phyloP scores from a whole-genome alignment of 768 basidiomycete genomes.

The Termitomyces sp. region DNA sequence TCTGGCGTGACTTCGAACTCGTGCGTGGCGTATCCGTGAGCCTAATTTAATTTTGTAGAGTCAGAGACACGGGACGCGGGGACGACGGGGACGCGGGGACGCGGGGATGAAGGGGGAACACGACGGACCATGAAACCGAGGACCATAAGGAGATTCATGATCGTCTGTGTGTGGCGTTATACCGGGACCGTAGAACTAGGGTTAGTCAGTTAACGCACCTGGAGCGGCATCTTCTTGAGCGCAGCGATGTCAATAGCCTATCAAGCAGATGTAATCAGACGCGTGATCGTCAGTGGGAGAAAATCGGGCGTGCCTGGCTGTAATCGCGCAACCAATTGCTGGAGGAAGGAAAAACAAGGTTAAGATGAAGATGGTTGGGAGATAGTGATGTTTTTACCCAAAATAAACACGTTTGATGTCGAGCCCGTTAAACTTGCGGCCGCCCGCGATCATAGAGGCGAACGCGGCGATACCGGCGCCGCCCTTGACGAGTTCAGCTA shows the following conservation, averaged over 20 bases:
- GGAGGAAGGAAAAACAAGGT: neutral
- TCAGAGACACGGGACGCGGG: neutral
- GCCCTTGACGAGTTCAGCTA: constrained; percentile 56
- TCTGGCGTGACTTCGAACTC: constrained; percentile 86
- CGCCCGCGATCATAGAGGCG: constrained; percentile 51
- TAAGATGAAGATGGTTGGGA: too few species aligned
- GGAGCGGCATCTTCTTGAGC: constrained; percentile 65
- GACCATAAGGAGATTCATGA: constrained; percentile 84
- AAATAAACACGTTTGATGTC: constrained; percentile 85
- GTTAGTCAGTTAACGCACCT: constrained; percentile 44
- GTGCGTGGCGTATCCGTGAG: constrained; percentile 74
- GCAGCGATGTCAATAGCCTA: constrained; percentile 80
- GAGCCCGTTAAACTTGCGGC: constrained; percentile 68
- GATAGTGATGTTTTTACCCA: constrained; percentile 36
- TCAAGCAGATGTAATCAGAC: neutral
- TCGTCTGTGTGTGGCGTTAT: constrained; percentile 49
- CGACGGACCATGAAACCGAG: constrained; percentile 83
- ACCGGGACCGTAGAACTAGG: neutral
- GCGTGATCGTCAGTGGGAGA: neutral
- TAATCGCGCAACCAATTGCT: constrained; percentile 91
- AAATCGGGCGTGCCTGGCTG: constrained; percentile 46
- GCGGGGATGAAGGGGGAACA: neutral
- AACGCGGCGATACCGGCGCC: constrained; percentile 47
- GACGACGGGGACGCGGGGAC: neutral
- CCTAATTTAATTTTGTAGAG: constrained; percentile 38